These are phyloP conservation scores for Ambrosiella beaveri DNA, from an alignment of 2,329 filamentous ascomycete species.

Conservation along the genomic window DNA sequence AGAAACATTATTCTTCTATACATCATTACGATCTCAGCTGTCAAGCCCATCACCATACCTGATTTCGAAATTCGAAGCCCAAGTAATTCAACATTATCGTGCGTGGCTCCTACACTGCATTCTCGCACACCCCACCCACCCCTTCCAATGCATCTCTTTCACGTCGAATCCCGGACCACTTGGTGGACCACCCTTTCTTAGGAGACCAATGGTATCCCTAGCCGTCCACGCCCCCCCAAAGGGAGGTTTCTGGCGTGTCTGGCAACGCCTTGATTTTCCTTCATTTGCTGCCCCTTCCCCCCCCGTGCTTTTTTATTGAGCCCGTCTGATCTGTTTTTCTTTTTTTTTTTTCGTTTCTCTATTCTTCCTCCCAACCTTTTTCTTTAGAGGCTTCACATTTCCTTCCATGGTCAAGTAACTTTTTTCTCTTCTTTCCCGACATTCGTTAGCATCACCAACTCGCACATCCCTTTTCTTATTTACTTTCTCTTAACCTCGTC, in stretches of 20 bases:
- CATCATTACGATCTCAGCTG: too few species aligned
- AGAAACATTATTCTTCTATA: too few species aligned
- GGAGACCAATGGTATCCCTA: background rate
- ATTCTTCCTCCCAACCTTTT: constrained; percentile 17
- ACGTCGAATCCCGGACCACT: background rate
- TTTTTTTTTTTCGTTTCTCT: constrained; percentile 16
- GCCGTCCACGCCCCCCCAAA: background rate
- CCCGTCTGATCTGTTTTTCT: constrained; percentile 16
- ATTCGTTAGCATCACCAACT: constrained; percentile 17
- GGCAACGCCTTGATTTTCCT: constrained; percentile 12
- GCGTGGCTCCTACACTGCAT: background rate
- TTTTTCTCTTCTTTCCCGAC: constrained; percentile 17
- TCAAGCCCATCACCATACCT: too few species aligned
- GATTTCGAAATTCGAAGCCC: background rate
- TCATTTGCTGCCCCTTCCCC: constrained; percentile 13
- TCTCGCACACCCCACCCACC: too few species aligned
- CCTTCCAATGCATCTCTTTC: background rate
- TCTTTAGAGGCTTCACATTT: constrained; percentile 9
- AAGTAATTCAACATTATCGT: background rate
- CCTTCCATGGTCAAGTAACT: constrained; percentile 12
- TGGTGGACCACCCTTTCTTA: background rate
- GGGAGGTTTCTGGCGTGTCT: constrained; percentile 6
- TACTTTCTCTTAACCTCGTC: constrained; percentile 10
- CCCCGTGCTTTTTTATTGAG: constrained; percentile 10
- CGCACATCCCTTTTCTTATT: constrained; percentile 8